A percentile compares a stretch with the other conserved stretches of the same genome.
Conservation (phyloP, 805 yeast species). For the Starmerella lactis-condensi region DNA sequence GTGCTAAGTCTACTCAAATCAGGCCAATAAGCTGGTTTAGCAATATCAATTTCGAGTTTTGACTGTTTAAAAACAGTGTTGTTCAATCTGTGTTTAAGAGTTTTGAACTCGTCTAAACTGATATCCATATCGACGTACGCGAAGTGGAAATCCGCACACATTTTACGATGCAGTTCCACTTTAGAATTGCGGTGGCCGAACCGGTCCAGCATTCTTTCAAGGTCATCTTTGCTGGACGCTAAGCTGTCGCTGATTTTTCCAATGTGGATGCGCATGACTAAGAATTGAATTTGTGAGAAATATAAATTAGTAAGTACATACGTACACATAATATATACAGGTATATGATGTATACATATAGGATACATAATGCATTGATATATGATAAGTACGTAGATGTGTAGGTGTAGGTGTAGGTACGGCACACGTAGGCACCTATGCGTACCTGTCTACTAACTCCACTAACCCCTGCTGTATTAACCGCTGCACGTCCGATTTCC, state of each 20-base stretch:
- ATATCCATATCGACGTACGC: constrained; percentile 50
- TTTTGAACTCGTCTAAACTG: constrained; percentile 28
- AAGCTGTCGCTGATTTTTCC: constrained; percentile 47
- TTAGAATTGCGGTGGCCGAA: constrained; percentile 38
- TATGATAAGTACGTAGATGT: no score
- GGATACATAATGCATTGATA: no score
- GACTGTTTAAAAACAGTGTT: constrained; percentile 65
- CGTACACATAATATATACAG: no score
- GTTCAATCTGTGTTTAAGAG: constrained; percentile 39
- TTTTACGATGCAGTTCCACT: constrained; percentile 39
- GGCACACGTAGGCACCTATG: no score
- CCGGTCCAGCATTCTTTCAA: constrained; percentile 38
- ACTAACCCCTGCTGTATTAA: constrained; percentile 85
- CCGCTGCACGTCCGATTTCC: constrained; percentile 87
- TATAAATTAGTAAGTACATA: no score
- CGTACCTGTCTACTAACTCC: constrained; percentile 40
- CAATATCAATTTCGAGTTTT: constrained; percentile 39
- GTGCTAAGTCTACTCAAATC: no score
- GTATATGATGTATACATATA: no score
- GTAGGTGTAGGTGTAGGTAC: no score
- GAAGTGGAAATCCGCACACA: constrained; percentile 35
- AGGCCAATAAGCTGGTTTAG: constrained; percentile 32
- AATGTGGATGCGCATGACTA: constrained; percentile 37
- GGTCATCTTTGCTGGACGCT: constrained; percentile 28
- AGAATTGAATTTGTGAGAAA: no score